Conservation (phyloP, 176 grass and related monocot species). For the Ensete glaucum region DNA sequence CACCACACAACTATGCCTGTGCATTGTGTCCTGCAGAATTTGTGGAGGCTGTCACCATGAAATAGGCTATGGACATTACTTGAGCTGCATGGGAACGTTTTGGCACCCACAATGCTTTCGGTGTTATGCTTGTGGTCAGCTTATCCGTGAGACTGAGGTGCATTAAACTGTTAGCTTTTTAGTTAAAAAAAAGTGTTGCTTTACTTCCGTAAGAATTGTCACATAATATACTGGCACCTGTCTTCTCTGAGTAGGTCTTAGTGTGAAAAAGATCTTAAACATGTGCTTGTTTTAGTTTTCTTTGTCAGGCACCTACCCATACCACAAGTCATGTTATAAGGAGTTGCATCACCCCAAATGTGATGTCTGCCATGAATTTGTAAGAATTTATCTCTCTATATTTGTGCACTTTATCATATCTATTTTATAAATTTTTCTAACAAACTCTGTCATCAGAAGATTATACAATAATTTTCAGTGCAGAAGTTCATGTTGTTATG, state of each 20-base stretch:
- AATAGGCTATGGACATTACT: constrained; percentile 78
- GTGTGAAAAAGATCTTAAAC: constrained; percentile 3
- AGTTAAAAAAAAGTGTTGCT: background rate
- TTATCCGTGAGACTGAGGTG: constrained; percentile 75
- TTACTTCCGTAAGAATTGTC: constrained; percentile 8
- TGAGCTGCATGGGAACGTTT: constrained; percentile 77
- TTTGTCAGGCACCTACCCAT: constrained; percentile 56
- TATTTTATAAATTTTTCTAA: background rate
- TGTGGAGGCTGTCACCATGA: constrained; percentile 73
- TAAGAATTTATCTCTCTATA: constrained; percentile 30
- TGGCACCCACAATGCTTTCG: constrained; percentile 89
- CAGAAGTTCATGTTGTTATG: background rate
- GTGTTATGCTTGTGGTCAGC: constrained; percentile 42
- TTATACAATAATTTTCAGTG: background rate
- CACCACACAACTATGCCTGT: background rate
- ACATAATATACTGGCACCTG: background rate
- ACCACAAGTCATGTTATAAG: constrained; percentile 88
- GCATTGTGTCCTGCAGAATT: constrained; percentile 25
- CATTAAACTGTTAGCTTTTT: constrained; percentile 2
- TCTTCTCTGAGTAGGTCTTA: background rate
- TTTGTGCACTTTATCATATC: background rate
- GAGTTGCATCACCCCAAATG: constrained; percentile 91
- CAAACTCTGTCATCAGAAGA: background rate
- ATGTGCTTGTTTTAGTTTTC: constrained; percentile 52
- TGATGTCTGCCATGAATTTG: constrained; percentile 91